Evolutionary conservation across 371 early-diverging fungal species (phyloP).

Genomic region (Lichtheimia ornata): DNA sequence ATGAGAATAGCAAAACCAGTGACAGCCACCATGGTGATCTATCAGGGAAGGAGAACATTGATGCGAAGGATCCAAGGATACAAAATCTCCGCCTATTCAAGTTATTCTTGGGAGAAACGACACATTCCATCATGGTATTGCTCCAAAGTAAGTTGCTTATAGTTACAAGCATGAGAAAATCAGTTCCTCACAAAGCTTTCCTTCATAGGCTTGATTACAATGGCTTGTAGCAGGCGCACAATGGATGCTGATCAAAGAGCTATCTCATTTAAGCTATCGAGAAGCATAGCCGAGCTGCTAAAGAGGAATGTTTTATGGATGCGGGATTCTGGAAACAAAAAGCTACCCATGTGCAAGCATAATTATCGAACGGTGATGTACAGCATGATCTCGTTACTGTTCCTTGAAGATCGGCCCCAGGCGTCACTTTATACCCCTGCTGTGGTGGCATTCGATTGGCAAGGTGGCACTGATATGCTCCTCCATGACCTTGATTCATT

Average conservation of each 20-base stretch:
- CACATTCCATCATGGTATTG: constrained; percentile 61
- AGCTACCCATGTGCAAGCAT: constrained; percentile 44
- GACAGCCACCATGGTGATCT: no score
- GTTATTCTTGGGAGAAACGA: constrained; percentile 67
- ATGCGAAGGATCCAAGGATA: constrained; percentile 60
- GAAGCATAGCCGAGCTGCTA: constrained; percentile 44
- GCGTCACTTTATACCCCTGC: constrained; percentile 71
- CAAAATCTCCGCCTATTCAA: constrained; percentile 71
- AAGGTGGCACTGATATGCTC: constrained; percentile 62
- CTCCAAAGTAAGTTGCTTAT: constrained; percentile 58
- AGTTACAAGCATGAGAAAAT: neutral
- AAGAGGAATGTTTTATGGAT: constrained; percentile 55
- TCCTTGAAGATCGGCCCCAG: constrained; percentile 63
- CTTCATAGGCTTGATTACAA: constrained; percentile 64
- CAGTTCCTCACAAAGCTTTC: neutral
- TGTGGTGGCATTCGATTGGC: constrained; percentile 67
- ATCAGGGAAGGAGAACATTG: constrained; percentile 11
- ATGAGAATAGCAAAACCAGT: constrained; percentile 23
- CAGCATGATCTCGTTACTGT: constrained; percentile 44
- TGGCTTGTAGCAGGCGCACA: constrained; percentile 53
- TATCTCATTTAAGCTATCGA: constrained; percentile 37
- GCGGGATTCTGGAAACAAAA: constrained; percentile 25
- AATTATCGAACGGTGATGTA: constrained; percentile 58
- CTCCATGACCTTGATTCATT: constrained; percentile 53
- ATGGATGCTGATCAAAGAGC: constrained; percentile 59